Evolutionary conservation across 352 stramenopile genomes (phyloP), one percentile per base, ranked within the genome.

Genomic region (Aphanomyces astaci): DNA sequence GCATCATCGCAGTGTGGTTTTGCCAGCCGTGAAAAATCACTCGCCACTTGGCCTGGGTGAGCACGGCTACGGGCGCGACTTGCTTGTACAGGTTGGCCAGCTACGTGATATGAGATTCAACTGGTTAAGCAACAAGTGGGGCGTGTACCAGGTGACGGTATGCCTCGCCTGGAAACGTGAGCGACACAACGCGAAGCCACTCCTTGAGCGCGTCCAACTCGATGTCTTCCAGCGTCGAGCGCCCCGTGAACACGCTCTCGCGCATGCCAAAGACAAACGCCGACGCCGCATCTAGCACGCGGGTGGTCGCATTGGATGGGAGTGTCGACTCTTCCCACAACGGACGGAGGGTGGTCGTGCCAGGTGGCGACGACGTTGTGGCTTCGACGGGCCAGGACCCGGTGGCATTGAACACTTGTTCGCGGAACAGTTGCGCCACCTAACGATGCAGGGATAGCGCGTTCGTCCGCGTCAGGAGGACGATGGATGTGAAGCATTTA

Each of bases 211-310:
- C 82, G 62, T 91, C 81, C 17, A 93, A 76, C 68, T 90, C 82
- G 17, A 81, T 79, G 40, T 91, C 82, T 19, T 91, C 80, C 55
- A 93, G 82, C 56, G 85, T 75, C 46, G 90, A 80, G 39, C 81
- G 82, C 1, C 77, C 78, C 79, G 90, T 89, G 52, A 93, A 93
- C 15, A 81, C 76, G 52, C 82, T 81, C 56, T 90, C 81, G 49
- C 88, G 87, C 15, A 93, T 75, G 1, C 84, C 84, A 53, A 93
- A 93, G 27, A 93, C 71, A 64, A 93, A 93, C 33, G 84, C 81
- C 22, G 84, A 89, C 1, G 78, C 84, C 0, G 84, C 84, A 64
- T 93, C 84, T 70, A 86, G 80, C 36, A 93, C 71, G 7, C 84
- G 84, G 40, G 84, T 93, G 9, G 79, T 89, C 69, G 83, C 71